Evolutionary conservation across 805 yeast genomes (phyloP).

Genomic region (Candida stauntonica): DNA sequence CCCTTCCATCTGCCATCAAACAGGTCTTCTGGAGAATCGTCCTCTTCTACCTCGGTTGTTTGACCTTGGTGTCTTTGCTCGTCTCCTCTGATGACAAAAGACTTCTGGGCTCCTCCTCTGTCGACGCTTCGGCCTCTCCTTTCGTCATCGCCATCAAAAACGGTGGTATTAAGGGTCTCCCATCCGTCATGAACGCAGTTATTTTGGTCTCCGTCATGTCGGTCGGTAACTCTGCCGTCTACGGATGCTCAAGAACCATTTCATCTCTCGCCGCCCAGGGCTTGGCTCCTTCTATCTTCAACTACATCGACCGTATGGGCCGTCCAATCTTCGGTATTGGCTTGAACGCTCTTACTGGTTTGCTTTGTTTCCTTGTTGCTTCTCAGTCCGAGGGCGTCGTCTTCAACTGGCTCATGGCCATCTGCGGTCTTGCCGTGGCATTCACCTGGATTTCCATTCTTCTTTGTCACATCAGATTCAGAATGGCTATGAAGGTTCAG

Average conservation of each 20-base stretch:
- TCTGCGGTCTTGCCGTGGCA: slow-evolving; percentile 44
- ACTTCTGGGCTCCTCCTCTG: slow-evolving; percentile 29
- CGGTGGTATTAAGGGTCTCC: slow-evolving; percentile 34
- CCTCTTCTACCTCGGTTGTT: slow-evolving; percentile 42
- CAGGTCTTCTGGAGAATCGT: slow-evolving; percentile 55
- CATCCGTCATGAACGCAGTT: slow-evolving; percentile 38
- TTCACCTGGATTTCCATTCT: slow-evolving; percentile 49
- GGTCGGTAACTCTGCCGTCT: slow-evolving; percentile 53
- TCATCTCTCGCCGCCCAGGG: slow-evolving; percentile 43
- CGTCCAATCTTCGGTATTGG: slow-evolving; percentile 44
- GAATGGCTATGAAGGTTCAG: slow-evolving; percentile 40
- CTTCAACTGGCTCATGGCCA: slow-evolving; percentile 45
- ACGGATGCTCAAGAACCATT: slow-evolving; percentile 51
- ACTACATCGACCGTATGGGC: slow-evolving; percentile 46
- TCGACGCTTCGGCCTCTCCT: slow-evolving; percentile 39
- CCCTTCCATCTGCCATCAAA: slow-evolving; percentile 48
- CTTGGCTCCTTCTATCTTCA: slow-evolving; percentile 38
- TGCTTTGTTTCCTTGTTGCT: slow-evolving; percentile 43
- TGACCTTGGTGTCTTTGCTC: slow-evolving; percentile 41
- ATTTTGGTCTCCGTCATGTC: slow-evolving; percentile 38
- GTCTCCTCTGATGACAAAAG: slow-evolving; percentile 41
- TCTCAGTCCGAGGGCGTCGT: slow-evolving; percentile 35
- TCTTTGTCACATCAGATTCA: slow-evolving; percentile 40
- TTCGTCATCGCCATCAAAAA: slow-evolving; percentile 43
- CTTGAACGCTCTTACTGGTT: slow-evolving; percentile 37